Evolutionary conservation across 192 early-diverging fungal genomes (phyloP).

Genomic region (Rhizophagus prolifer): DNA sequence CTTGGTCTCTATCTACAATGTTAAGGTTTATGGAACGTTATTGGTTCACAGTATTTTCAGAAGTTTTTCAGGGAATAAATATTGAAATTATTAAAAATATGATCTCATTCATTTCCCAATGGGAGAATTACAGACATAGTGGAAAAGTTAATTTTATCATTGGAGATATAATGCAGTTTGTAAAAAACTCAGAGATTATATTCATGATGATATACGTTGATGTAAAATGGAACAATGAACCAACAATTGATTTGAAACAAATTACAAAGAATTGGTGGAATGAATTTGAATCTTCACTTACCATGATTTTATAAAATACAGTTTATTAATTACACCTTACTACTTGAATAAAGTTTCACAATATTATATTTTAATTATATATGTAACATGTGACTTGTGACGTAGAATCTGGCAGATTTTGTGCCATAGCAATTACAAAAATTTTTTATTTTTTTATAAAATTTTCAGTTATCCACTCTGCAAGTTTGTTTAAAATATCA

Average conservation of each 20-base stretch:
- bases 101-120: not conserved
- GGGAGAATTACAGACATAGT: not conserved
- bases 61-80: not conserved
- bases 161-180: not conserved
- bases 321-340: not conserved
- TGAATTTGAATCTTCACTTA: not conserved
- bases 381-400: too few relatives aligned
- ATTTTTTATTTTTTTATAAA: too few relatives aligned
- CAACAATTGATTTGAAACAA: not conserved
- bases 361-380: too few relatives aligned
- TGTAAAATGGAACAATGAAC: not conserved
- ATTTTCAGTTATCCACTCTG: too few relatives aligned
- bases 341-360: too few relatives aligned
- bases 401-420: too few relatives aligned
- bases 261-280: not conserved
- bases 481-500: too few relatives aligned
- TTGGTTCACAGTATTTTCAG: not conserved
- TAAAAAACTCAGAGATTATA: not conserved
- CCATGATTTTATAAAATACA: not conserved
- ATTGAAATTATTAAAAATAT: not conserved
- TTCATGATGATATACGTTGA: not conserved
- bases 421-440: too few relatives aligned
- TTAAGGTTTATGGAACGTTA: not conserved
- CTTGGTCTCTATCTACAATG: conserved; percentile 8
- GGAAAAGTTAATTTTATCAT: not conserved